Percentiles rank a stretch among this genome's conserved stretches.
Conservation (phyloP, 2,329 filamentous ascomycete species). For the Pseudocercospora eumusae region DNA sequence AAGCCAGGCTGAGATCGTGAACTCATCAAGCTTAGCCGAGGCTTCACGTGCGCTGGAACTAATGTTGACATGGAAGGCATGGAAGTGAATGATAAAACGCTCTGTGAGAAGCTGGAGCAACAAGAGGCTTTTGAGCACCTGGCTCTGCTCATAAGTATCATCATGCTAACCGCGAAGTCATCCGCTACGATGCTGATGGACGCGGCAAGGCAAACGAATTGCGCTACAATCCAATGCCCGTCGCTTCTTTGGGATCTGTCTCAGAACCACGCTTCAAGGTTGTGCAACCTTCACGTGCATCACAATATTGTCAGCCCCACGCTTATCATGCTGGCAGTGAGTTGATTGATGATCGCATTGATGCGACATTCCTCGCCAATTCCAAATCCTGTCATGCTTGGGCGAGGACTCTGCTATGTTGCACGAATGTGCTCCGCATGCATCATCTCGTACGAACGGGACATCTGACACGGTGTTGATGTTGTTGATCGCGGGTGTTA, state of each 20-base stretch:
- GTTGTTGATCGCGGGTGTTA: neutral
- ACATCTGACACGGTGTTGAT: neutral
- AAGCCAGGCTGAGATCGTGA: neutral
- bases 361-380: constrained; percentile 2
- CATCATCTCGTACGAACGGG: neutral
- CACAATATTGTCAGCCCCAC: constrained; percentile 7
- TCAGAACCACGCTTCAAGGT: constrained; percentile 11
- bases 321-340: constrained; percentile 3
- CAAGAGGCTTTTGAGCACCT: constrained; percentile 4
- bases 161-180: neutral
- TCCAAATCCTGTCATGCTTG: neutral
- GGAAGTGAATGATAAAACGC: constrained; percentile 10
- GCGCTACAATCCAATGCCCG: constrained; percentile 20
- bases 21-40: constrained; percentile 1
- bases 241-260: constrained; percentile 15
- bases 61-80: neutral
- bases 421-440: constrained; percentile 2
- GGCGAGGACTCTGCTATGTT: neutral
- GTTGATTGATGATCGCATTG: neutral
- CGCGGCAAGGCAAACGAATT: constrained; percentile 21
- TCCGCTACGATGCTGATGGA: neutral
- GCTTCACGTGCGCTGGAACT: neutral
- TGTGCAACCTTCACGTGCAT: constrained; percentile 13
- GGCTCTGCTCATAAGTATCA: constrained; percentile 3
- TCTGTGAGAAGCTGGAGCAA: neutral